phyloP scores from a whole-genome alignment of 192 early-diverging fungal genomes.

The Mortierella hygrophila region DNA sequence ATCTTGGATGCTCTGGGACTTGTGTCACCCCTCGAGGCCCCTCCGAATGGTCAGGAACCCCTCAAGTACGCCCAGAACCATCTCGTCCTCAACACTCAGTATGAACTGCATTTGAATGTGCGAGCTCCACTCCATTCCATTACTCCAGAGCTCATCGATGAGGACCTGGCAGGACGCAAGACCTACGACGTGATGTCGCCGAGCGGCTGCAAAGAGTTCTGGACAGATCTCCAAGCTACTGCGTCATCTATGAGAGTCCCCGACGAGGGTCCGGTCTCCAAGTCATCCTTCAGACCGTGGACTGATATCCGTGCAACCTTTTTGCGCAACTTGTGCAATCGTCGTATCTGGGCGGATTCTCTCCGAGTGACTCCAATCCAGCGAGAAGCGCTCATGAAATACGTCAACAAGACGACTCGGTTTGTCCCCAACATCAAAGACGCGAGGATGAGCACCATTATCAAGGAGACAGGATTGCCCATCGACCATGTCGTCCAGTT shows the following conservation, averaged over 20 bases:
- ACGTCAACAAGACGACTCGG: constrained; percentile 25
- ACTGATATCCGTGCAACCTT: constrained; percentile 28
- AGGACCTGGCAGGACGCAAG: constrained; percentile 17
- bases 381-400: constrained; percentile 17
- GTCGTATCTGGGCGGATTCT: constrained; percentile 39
- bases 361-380: constrained; percentile 27
- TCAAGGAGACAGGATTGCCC: constrained; percentile 25
- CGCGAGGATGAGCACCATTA: constrained; percentile 14
- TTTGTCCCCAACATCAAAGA: constrained; percentile 27
- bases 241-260: constrained; percentile 25
- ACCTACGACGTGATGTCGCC: constrained; percentile 21
- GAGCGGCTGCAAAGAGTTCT: constrained; percentile 36
- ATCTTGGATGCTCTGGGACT: constrained; percentile 49
- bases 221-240: constrained; percentile 46
- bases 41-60: neutral
- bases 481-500: constrained; percentile 28
- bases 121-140: constrained; percentile 26
- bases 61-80: constrained; percentile 27
- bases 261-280: neutral
- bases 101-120: constrained; percentile 26
- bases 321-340: constrained; percentile 41
- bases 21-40: constrained; percentile 18
- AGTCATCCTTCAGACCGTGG: constrained; percentile 14
- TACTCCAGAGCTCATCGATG: constrained; percentile 20
- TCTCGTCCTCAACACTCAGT: constrained; percentile 48